phyloP scores from a whole-genome alignment of 208 protist species.

The Wallacemonas sp. region DNA sequence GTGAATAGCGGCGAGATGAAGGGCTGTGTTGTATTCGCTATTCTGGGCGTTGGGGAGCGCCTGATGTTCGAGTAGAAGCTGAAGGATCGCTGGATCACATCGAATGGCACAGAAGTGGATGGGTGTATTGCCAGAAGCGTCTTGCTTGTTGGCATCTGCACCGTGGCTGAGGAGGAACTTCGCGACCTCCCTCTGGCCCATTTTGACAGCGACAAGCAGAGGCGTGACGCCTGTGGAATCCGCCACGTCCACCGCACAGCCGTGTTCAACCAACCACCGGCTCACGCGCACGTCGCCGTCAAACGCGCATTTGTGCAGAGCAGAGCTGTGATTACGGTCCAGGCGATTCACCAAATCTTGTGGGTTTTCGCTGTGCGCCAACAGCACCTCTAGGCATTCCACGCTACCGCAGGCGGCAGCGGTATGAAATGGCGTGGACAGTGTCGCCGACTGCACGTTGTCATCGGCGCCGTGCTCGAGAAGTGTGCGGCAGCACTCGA shows the following conservation, averaged over 20 bases:
- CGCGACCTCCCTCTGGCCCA: conserved; percentile 75
- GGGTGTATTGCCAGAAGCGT: conserved; percentile 72
- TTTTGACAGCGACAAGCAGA: conserved; percentile 89
- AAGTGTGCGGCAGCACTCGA: conserved; percentile 80
- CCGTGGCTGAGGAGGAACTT: conserved; percentile 73
- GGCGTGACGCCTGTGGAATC: conserved; percentile 75
- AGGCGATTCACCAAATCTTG: conserved; percentile 78
- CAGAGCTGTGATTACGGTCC: conserved; percentile 78
- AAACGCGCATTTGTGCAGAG: conserved; percentile 89
- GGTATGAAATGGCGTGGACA: conserved; percentile 90
- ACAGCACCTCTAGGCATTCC: conserved; percentile 86
- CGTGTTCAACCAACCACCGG: conserved; percentile 87
- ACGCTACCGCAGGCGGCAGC: conserved; percentile 87
- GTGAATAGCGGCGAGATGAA: conserved; percentile 80
- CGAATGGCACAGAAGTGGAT: conserved; percentile 89
- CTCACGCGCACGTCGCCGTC: conserved; percentile 88
- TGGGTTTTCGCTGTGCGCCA: conserved; percentile 64
- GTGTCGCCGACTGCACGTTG: conserved; percentile 72
- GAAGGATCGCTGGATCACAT: conserved; percentile 74
- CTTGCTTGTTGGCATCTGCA: conserved; percentile 67
- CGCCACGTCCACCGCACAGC: conserved; percentile 70
- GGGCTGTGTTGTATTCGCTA: conserved; percentile 73
- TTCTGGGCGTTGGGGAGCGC: conserved; percentile 68
- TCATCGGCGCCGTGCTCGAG: conserved; percentile 81
- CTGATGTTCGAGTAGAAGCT: conserved; percentile 63